phyloP scores from a whole-genome alignment of 768 basidiomycete species.

The Sarcodon sp. region DNA sequence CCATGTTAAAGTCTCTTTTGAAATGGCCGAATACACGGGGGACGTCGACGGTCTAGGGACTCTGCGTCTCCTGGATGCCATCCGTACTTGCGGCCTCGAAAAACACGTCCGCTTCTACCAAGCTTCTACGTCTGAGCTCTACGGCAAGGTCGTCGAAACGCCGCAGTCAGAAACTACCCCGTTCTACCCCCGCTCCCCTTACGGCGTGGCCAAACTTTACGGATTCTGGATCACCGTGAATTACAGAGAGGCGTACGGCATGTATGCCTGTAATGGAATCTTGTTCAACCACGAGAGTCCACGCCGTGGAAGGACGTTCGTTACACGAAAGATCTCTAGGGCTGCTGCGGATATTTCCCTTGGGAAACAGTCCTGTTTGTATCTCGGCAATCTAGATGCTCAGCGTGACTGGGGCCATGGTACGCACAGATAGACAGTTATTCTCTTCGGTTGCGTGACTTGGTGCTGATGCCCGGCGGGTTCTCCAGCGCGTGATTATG shows the following conservation, averaged over 20 bases:
- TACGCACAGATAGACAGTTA: conserved; percentile 18
- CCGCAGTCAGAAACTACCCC: conserved; percentile 95
- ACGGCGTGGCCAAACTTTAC: conserved; percentile 92
- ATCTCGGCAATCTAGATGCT: conserved; percentile 90
- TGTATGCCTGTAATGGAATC: conserved; percentile 96
- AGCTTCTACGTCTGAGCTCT: conserved; percentile 93
- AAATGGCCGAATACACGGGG: conserved; percentile 98
- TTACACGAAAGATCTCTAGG: conserved; percentile 88
- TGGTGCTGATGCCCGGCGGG: conserved; percentile 3
- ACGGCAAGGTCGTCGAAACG: conserved; percentile 92
- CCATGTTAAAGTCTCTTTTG: conserved; percentile 98
- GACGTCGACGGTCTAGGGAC: conserved; percentile 96
- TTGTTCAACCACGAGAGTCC: conserved; percentile 98
- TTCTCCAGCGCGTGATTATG: conserved; percentile 67
- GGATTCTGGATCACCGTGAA: conserved; percentile 87
- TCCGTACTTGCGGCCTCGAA: conserved; percentile 91
- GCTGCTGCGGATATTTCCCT: conserved; percentile 87
- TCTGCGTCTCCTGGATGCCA: conserved; percentile 88
- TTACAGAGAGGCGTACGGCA: conserved; percentile 90
- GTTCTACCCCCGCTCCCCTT: conserved; percentile 96
- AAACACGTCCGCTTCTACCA: conserved; percentile 94
- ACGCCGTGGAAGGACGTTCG: conserved; percentile 87
- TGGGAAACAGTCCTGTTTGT: conserved; percentile 83
- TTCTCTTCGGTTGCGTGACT: too few species aligned
- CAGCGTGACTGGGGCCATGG: conserved; percentile 98